These are phyloP conservation scores for Novymonas esmeraldas DNA, from an alignment of 208 protist genomes.

Conservation along the genomic window DNA sequence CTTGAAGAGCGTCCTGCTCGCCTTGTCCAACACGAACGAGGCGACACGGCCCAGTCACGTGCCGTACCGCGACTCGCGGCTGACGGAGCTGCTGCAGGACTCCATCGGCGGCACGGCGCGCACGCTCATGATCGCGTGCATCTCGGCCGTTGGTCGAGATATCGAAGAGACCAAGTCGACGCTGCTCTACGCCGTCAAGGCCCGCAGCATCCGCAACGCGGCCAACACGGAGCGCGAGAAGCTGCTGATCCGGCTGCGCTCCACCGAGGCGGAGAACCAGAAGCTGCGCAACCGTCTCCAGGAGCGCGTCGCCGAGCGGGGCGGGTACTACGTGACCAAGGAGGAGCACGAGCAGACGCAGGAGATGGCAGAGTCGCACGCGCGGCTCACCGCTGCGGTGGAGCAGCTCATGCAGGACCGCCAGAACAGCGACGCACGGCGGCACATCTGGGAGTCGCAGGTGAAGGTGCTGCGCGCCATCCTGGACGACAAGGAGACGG, in stretches of 20 bases:
- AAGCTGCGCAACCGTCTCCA: constrained; percentile 86
- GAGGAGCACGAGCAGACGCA: constrained; percentile 82
- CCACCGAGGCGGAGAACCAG: constrained; percentile 88
- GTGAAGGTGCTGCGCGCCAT: constrained; percentile 61
- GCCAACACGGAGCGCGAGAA: constrained; percentile 86
- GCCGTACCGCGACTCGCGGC: constrained; percentile 94
- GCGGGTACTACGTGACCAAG: constrained; percentile 82
- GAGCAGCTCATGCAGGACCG: constrained; percentile 70
- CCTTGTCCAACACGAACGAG: constrained; percentile 85
- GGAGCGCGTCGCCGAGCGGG: constrained; percentile 83
- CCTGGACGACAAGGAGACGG: constrained; percentile 77
- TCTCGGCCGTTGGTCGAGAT: constrained; percentile 93
- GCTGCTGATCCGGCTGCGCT: constrained; percentile 76
- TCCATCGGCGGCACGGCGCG: constrained; percentile 92
- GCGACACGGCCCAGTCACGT: constrained; percentile 85
- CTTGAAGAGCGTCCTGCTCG: constrained; percentile 93
- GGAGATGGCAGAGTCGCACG: constrained; percentile 58
- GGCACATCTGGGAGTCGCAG: constrained; percentile 84
- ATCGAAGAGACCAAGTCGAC: constrained; percentile 96
- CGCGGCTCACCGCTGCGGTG: constrained; percentile 54
- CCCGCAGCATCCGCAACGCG: constrained; percentile 94
- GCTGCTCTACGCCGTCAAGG: constrained; percentile 96
- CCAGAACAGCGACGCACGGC: constrained; percentile 61
- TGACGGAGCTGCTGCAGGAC: constrained; percentile 95
- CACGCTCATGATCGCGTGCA: constrained; percentile 96